phyloP scores from a whole-genome alignment of 192 early-diverging fungal species.

The Mortierella hygrophila region DNA sequence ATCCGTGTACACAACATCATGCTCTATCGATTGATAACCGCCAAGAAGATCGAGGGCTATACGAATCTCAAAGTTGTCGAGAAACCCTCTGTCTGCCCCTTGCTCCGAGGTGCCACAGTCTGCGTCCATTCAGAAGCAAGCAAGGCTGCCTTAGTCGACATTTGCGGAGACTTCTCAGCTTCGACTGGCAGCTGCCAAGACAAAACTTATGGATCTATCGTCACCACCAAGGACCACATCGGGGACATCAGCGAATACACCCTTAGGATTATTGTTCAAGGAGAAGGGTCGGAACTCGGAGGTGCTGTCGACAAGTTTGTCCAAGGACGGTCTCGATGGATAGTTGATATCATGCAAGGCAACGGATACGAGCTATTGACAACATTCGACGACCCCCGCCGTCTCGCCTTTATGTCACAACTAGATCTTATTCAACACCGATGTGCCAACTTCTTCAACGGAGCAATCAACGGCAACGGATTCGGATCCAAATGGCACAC shows the following conservation, averaged over 20 bases:
- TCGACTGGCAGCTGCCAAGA: constrained; percentile 16
- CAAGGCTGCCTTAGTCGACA: neutral
- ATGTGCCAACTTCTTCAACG: constrained; percentile 33
- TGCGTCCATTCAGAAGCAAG: neutral
- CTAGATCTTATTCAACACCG: constrained; percentile 36
- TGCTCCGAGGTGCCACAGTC: constrained; percentile 4
- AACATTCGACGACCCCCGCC: constrained; percentile 15
- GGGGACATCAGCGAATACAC: constrained; percentile 7
- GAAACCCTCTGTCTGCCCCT: constrained; percentile 12
- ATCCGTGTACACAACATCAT: constrained; percentile 10
- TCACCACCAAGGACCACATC: constrained; percentile 11
- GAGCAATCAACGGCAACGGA: neutral
- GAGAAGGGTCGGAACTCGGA: constrained; percentile 7
- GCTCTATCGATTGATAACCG: neutral
- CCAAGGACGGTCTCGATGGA: constrained; percentile 39
- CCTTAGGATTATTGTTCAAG: constrained; percentile 22
- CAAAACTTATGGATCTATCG: constrained; percentile 5
- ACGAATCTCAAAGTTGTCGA: constrained; percentile 8
- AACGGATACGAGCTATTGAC: constrained; percentile 24
- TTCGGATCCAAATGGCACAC: constrained; percentile 31
- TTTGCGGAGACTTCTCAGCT: neutral
- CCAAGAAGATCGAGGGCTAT: neutral
- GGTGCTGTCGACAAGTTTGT: constrained; percentile 23
- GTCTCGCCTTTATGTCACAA: constrained; percentile 10
- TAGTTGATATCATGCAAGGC: constrained; percentile 21